Percentiles rank a stretch among this genome's conserved stretches.
Conservation (phyloP, 345 rosid species). For the Euphorbia lathyris region DNA sequence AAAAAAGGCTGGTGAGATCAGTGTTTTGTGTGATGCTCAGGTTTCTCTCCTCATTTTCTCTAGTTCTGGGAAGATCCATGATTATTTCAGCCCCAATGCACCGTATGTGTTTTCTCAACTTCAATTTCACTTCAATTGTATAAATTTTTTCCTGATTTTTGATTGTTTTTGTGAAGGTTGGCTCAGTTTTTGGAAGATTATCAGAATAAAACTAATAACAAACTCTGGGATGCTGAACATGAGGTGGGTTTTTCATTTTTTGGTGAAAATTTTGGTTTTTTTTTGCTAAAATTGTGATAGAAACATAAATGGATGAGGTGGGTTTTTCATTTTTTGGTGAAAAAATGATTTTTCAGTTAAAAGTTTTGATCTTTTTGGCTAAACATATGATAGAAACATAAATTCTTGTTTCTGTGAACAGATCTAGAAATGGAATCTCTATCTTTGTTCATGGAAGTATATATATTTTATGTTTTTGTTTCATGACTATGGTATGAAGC, state of each 20-base stretch:
- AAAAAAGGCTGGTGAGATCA: constrained; percentile 77
- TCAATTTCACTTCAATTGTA: background rate
- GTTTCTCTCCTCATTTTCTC: constrained; percentile 69
- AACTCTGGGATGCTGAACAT: constrained; percentile 93
- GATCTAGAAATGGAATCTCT: constrained; percentile 53
- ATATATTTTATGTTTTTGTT: constrained; percentile 18
- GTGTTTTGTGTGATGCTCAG: constrained; percentile 71
- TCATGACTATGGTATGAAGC: background rate
- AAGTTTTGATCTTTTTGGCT: constrained; percentile 25
- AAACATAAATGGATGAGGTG: constrained; percentile 7
- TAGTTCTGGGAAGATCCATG: constrained; percentile 63
- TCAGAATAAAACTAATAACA: constrained; percentile 70
- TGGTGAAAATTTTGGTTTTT: background rate
- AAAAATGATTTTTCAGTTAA: constrained; percentile 13
- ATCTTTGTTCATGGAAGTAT: background rate
- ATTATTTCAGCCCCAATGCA: constrained; percentile 61
- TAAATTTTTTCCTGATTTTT: background rate
- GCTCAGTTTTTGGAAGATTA: constrained; percentile 70
- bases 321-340: background rate
- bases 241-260: constrained; percentile 54
- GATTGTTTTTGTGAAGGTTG: constrained; percentile 40
- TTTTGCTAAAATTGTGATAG: constrained; percentile 9
- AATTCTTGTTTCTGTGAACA: constrained; percentile 43
- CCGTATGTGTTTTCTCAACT: constrained; percentile 26
- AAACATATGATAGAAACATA: constrained; percentile 42